Evolutionary conservation across 352 stramenopile genomes (phyloP).

Genomic region (Globisporangium carolinianum): DNA sequence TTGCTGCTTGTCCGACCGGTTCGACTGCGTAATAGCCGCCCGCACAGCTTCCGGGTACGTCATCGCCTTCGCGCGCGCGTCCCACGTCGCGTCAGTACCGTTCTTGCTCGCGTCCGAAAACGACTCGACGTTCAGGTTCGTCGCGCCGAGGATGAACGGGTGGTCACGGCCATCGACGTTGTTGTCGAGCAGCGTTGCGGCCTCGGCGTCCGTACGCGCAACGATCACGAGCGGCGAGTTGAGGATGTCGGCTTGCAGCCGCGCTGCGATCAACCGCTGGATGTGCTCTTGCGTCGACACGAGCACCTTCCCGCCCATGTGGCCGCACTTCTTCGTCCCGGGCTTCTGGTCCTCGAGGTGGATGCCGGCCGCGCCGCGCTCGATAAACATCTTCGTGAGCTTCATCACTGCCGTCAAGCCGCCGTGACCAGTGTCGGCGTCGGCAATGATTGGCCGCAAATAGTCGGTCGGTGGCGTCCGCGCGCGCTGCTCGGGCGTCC

Average conservation of each 20-base stretch:
- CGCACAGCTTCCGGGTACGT: conserved; percentile 95
- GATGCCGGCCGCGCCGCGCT: conserved; percentile 95
- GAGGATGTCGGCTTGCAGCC: conserved; percentile 95
- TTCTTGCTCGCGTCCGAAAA: conserved; percentile 75
- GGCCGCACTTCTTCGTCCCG: conserved; percentile 98
- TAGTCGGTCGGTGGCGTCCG: conserved; percentile 91
- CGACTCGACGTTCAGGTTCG: conserved; percentile 83
- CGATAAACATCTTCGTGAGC: conserved; percentile 97
- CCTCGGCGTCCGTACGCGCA: conserved; percentile 95
- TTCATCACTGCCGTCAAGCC: conserved; percentile 97
- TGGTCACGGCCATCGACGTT: conserved; percentile 97
- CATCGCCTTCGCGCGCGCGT: conserved; percentile 90
- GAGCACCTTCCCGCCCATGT: conserved; percentile 98
- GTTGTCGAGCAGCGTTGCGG: conserved; percentile 95
- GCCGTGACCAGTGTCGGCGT: conserved; percentile 96
- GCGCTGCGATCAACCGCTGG: conserved; percentile 93
- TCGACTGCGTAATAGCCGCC: conserved; percentile 59
- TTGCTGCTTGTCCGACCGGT: conserved; percentile 46
- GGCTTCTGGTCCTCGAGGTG: conserved; percentile 99
- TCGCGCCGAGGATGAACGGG: conserved; percentile 96
- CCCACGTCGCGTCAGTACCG: conserved; percentile 80
- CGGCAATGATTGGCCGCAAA: conserved; percentile 94
- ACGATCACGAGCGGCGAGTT: conserved; percentile 94
- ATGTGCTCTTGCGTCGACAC: conserved; percentile 97
- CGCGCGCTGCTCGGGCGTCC: conserved; percentile 72